Conservation (phyloP, 2,329 filamentous ascomycete genomes). For the Chaetomium olivaceum region DNA sequence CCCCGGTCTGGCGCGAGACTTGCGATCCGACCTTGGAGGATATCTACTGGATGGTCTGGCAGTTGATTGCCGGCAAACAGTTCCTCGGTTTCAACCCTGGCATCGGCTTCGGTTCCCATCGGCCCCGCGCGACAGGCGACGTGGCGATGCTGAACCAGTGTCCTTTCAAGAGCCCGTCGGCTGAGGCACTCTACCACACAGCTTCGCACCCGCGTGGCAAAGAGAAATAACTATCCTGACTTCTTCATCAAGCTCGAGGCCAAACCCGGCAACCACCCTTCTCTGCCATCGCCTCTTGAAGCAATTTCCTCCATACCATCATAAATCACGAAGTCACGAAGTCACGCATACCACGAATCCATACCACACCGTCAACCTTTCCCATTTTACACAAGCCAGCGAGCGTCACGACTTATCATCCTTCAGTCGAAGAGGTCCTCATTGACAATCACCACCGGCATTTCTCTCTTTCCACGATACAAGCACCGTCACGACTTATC, state of each 20-base stretch:
- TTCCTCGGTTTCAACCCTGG: conserved; percentile 30
- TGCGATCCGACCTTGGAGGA: conserved; percentile 34
- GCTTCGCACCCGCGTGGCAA: conserved; percentile 16
- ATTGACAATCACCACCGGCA: neutral
- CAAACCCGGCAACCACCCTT: neutral
- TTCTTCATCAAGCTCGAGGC: conserved; percentile 2
- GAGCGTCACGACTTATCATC: conserved; percentile 9
- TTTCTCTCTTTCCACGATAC: too few species aligned
- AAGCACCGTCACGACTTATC: too few species aligned
- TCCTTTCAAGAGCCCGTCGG: conserved; percentile 27
- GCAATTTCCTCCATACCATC: neutral
- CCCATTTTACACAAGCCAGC: neutral
- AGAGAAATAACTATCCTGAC: neutral
- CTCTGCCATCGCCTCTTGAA: conserved; percentile 2
- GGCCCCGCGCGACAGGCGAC: conserved; percentile 8
- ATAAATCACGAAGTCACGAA: neutral
- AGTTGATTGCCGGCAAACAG: conserved; percentile 28
- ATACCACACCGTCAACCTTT: neutral
- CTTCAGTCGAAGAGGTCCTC: conserved; percentile 6
- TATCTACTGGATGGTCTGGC: conserved; percentile 34
- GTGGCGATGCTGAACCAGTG: conserved; percentile 16
- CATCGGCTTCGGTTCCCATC: conserved; percentile 22
- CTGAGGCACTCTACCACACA: conserved; percentile 20
- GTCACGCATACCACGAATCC: neutral
- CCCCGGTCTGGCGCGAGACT: conserved; percentile 31